Percentiles rank a stretch among this genome's conserved stretches.
These are phyloP conservation scores for Wickerhamiella infanticola DNA, from an alignment of 1,139 yeast genomes.

Conservation along the genomic window DNA sequence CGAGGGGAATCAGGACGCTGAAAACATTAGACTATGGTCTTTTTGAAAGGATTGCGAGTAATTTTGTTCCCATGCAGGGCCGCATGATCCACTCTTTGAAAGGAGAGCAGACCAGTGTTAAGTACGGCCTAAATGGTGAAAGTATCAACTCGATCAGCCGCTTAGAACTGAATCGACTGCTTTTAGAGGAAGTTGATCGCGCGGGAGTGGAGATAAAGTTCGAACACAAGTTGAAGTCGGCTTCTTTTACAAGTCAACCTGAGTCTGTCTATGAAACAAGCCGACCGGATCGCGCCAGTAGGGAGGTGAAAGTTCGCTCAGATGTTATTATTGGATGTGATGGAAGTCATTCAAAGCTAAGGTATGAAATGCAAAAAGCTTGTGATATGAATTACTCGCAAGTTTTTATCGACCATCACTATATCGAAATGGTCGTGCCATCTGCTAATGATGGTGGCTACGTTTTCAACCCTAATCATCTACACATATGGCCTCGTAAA, in stretches of 20 bases:
- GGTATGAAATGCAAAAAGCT: constrained; percentile 51
- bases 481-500: constrained; percentile 90
- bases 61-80: constrained; percentile 73
- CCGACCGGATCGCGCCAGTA: neutral
- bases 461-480: constrained; percentile 52
- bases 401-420: constrained; percentile 72
- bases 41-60: constrained; percentile 39
- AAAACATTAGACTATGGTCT: constrained; percentile 43
- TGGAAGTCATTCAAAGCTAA: constrained; percentile 66
- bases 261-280: neutral
- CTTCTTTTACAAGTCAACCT: constrained; percentile 19
- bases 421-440: constrained; percentile 65
- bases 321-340: constrained; percentile 72
- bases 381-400: constrained; percentile 56
- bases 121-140: constrained; percentile 75
- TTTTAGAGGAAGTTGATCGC: constrained; percentile 47
- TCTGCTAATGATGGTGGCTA: constrained; percentile 26
- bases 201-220: constrained; percentile 36
- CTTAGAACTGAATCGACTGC: constrained; percentile 43
- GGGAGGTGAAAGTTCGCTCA: constrained; percentile 12
- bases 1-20: constrained; percentile 64
- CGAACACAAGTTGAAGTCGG: constrained; percentile 38
- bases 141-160: constrained; percentile 77
- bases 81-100: constrained; percentile 68
- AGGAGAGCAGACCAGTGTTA: constrained; percentile 54